Percentiles rank a stretch among this genome's conserved stretches.
phyloP scores from a whole-genome alignment of 441 rosid genomes.

The Pelargonium fulgidum region DNA sequence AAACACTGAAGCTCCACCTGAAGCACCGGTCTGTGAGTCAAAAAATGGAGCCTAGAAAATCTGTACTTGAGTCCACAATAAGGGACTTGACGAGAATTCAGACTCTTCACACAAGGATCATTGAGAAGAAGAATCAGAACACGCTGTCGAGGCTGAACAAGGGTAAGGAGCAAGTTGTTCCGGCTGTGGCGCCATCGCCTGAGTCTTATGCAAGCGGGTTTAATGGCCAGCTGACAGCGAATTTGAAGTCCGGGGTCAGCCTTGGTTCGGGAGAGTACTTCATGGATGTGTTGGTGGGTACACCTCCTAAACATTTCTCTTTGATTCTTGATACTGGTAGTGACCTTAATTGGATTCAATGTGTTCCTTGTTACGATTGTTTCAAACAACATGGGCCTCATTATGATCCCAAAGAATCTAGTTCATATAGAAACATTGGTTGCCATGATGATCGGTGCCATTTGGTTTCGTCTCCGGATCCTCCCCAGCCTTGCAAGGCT shows the following conservation, averaged over 20 bases:
- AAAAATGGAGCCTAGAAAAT: constrained; percentile 29
- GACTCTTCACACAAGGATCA: constrained; percentile 49
- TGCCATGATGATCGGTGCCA: constrained; percentile 60
- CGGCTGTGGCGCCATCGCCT: constrained; percentile 29
- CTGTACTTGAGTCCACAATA: constrained; percentile 40
- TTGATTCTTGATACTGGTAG: constrained; percentile 91
- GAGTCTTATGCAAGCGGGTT: constrained; percentile 28
- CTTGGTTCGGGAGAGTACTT: constrained; percentile 81
- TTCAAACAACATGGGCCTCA: constrained; percentile 62
- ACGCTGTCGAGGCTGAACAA: constrained; percentile 36
- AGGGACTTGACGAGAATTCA: constrained; percentile 64
- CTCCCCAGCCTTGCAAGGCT: constrained; percentile 53
- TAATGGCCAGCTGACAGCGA: constrained; percentile 56
- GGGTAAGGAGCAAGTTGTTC: constrained; percentile 14
- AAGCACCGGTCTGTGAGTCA: constrained; percentile 36
- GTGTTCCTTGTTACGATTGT: constrained; percentile 67
- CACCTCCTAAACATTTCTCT: constrained; percentile 81
- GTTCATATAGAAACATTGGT: constrained; percentile 50
- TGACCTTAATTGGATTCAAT: constrained; percentile 87
- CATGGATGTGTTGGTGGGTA: constrained; percentile 79
- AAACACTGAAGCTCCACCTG: constrained; percentile 51
- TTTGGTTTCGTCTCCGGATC: constrained; percentile 67
- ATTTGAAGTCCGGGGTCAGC: constrained; percentile 67
- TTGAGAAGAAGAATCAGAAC: constrained; percentile 63
- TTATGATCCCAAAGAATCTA: constrained; percentile 50